These are phyloP conservation scores for Aureobasidium sp. DNA, from an alignment of 2,329 filamentous ascomycete genomes.

Conservation along the genomic window DNA sequence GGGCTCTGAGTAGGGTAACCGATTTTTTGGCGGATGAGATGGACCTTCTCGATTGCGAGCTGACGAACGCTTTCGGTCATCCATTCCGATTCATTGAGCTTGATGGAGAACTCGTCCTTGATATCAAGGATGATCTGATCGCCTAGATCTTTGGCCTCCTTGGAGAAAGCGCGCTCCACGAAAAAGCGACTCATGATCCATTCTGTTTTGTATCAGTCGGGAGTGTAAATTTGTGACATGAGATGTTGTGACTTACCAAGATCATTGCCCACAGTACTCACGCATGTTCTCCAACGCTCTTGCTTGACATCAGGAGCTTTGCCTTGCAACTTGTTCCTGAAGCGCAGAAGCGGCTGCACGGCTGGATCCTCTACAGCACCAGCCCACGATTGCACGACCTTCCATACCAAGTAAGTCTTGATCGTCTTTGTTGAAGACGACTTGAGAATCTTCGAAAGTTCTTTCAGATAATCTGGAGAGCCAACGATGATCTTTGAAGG, in stretches of 20 bases:
- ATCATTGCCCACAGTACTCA: constrained; percentile 47
- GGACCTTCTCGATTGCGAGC: constrained; percentile 54
- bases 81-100: constrained; percentile 51
- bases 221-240: too few species aligned
- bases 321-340: constrained; percentile 52
- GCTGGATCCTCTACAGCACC: constrained; percentile 49
- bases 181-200: constrained; percentile 67
- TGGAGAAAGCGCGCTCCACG: constrained; percentile 57
- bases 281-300: constrained; percentile 60
- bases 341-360: constrained; percentile 50
- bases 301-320: constrained; percentile 49
- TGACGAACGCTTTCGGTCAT: constrained; percentile 54
- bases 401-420: constrained; percentile 57
- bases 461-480: constrained; percentile 52
- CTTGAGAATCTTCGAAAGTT: constrained; percentile 47
- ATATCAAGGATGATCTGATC: constrained; percentile 64
- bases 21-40: constrained; percentile 60
- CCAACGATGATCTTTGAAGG: constrained; percentile 47
- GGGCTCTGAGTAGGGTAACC: constrained; percentile 50
- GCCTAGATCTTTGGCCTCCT: constrained; percentile 56
- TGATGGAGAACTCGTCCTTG: constrained; percentile 56
- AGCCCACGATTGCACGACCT: constrained; percentile 47
- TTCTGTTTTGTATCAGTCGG: neutral
- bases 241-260: constrained; percentile 31
- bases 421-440: constrained; percentile 47